Evolutionary conservation across 208 protist genomes (phyloP).

Genomic region (Trypanosoma vivax): DNA sequence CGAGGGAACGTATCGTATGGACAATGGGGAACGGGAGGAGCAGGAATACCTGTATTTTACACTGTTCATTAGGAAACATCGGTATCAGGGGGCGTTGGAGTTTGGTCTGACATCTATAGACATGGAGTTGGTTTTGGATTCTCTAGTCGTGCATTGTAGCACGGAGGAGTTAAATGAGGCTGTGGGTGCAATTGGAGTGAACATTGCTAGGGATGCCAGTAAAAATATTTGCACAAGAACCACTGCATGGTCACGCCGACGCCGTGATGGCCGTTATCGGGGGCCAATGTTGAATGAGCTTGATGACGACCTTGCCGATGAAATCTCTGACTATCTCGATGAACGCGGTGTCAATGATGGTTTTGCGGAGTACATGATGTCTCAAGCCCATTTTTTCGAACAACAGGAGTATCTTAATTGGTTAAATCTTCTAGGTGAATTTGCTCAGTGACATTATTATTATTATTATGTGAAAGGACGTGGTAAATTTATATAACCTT

Average conservation of each 20-base stretch:
- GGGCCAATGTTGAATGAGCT: slow-evolving; percentile 83
- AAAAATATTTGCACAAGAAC: slow-evolving; percentile 1
- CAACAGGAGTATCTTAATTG: slow-evolving; percentile 82
- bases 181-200: slow-evolving; percentile 9
- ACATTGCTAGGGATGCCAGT: neutral
- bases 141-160: slow-evolving; percentile 58
- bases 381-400: slow-evolving; percentile 73
- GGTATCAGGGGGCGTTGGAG: slow-evolving; percentile 55
- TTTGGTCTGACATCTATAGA: slow-evolving; percentile 84
- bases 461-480: too few species aligned
- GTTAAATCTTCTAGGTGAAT: slow-evolving; percentile 55
- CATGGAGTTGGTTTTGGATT: slow-evolving; percentile 83
- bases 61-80: slow-evolving; percentile 61
- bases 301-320: slow-evolving; percentile 83
- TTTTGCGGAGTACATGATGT: slow-evolving; percentile 84
- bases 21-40: slow-evolving; percentile 81
- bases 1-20: slow-evolving; percentile 80
- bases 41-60: slow-evolving; percentile 82
- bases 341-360: slow-evolving; percentile 82
- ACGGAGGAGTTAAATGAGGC: slow-evolving; percentile 47
- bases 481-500: too few species aligned
- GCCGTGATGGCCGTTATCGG: slow-evolving; percentile 37
- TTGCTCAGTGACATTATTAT: slow-evolving; percentile 41
- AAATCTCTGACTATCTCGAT: slow-evolving; percentile 82
- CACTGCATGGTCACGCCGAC: slow-evolving; percentile 21